Conservation (phyloP, 202 grass and related monocot species). For the Cymbopogon flexuosus region DNA sequence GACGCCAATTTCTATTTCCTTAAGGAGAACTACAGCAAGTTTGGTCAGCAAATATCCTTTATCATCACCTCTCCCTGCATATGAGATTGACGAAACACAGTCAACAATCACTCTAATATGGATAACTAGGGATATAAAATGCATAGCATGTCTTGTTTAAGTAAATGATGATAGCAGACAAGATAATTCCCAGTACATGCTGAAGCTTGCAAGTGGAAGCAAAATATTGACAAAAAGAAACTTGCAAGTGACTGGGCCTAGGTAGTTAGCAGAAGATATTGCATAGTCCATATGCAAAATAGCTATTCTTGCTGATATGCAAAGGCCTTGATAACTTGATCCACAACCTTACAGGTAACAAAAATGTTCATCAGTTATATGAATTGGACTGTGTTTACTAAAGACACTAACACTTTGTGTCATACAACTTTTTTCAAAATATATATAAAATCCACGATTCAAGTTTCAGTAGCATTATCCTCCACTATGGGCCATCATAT, state of each 20-base stretch:
- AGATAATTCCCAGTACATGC: neutral
- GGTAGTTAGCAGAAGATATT: neutral
- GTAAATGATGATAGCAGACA: neutral
- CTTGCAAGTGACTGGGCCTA: neutral
- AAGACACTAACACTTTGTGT: neutral
- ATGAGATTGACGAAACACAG: conserved; percentile 22
- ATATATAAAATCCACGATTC: neutral
- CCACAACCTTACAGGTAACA: neutral
- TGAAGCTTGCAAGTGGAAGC: neutral
- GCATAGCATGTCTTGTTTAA: conserved; percentile 12
- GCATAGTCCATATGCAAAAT: neutral
- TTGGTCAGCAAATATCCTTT: conserved; percentile 34
- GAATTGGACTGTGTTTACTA: neutral
- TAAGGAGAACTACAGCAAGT: conserved; percentile 17
- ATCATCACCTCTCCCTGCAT: conserved; percentile 41
- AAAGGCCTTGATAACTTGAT: conserved; percentile 6
- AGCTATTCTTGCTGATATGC: neutral
- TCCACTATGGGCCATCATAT: neutral
- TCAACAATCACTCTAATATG: conserved; percentile 22
- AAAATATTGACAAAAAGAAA: neutral
- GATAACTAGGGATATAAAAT: conserved; percentile 18
- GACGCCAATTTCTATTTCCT: conserved; percentile 21
- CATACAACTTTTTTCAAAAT: neutral
- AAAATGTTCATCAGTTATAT: neutral
- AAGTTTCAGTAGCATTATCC: neutral